A percentile compares a stretch with the other conserved stretches of the same genome.
These are phyloP conservation scores for Lumnitzera littorea DNA, from an alignment of 345 rosid genomes.

Conservation along the genomic window DNA sequence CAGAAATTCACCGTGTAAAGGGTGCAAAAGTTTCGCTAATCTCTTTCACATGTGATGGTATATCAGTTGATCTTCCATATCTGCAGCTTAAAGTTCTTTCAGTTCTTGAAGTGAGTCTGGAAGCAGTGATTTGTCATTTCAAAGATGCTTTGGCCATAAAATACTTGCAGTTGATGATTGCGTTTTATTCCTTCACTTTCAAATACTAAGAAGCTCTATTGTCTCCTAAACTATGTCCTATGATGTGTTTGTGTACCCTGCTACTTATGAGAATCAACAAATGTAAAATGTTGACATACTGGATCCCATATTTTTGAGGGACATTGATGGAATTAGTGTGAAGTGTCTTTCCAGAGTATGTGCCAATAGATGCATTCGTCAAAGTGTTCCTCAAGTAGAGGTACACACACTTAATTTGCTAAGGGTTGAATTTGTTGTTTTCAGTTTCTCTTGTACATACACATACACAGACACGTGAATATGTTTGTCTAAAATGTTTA, in stretches of 20 bases:
- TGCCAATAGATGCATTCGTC: conserved; percentile 37
- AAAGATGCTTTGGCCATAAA: neutral
- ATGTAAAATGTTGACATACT: conserved; percentile 44
- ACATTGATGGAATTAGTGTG: conserved; percentile 52
- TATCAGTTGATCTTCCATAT: conserved; percentile 52
- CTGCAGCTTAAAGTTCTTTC: conserved; percentile 33
- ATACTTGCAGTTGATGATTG: neutral
- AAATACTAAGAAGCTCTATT: neutral
- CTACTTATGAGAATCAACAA: neutral
- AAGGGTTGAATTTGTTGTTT: neutral
- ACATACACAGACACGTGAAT: neutral
- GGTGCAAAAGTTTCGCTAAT: conserved; percentile 46
- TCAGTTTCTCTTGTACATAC: neutral
- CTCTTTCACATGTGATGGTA: conserved; percentile 49
- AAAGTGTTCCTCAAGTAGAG: conserved; percentile 46
- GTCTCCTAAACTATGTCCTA: neutral
- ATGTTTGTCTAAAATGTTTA: neutral
- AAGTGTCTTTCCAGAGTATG: conserved; percentile 52
- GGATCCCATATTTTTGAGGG: conserved; percentile 29
- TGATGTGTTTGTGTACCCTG: neutral
- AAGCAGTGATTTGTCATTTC: neutral
- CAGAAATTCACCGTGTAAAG: conserved; percentile 39
- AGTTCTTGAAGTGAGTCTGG: conserved; percentile 34
- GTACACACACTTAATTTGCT: conserved; percentile 12
- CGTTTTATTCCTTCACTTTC: neutral